These are phyloP conservation scores for Martensiomyces pterosporus DNA, from an alignment of 192 early-diverging fungal species.

Conservation along the genomic window DNA sequence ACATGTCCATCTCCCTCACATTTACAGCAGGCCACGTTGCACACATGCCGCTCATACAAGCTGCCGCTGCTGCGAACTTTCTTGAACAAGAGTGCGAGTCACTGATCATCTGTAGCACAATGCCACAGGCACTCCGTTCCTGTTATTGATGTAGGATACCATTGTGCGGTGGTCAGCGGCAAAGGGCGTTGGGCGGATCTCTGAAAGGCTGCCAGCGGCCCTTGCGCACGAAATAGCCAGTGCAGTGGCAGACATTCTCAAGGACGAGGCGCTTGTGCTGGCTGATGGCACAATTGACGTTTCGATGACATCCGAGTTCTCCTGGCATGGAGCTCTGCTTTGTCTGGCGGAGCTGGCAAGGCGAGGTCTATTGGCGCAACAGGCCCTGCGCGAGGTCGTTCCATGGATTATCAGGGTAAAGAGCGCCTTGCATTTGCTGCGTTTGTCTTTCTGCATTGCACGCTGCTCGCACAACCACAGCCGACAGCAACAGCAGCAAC, in stretches of 20 bases:
- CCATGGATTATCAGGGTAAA: slow-evolving; percentile 73
- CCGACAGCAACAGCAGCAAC: no score
- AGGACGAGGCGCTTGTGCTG: slow-evolving; percentile 66
- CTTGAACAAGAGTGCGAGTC: no score
- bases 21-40: no score
- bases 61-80: no score
- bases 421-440: no score
- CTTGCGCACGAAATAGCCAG: slow-evolving; percentile 80
- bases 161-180: slow-evolving; percentile 97
- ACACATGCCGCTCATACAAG: no score
- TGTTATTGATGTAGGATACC: no score
- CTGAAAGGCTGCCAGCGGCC: slow-evolving; percentile 71
- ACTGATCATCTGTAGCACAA: no score
- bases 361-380: slow-evolving; percentile 75
- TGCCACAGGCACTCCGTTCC: no score
- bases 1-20: no score
- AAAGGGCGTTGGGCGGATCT: slow-evolving; percentile 90
- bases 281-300: slow-evolving; percentile 58
- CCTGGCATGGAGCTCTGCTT: slow-evolving; percentile 93
- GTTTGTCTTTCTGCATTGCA: no score
- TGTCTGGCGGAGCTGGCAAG: slow-evolving; percentile 89
- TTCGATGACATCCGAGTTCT: slow-evolving; percentile 74
- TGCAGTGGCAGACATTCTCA: slow-evolving; percentile 72
- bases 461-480: no score
- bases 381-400: slow-evolving; percentile 62